A percentile compares a stretch with the other conserved stretches of the same genome.
Conservation (phyloP, 805 yeast genomes). For the Saccharomycopsis malanga region DNA sequence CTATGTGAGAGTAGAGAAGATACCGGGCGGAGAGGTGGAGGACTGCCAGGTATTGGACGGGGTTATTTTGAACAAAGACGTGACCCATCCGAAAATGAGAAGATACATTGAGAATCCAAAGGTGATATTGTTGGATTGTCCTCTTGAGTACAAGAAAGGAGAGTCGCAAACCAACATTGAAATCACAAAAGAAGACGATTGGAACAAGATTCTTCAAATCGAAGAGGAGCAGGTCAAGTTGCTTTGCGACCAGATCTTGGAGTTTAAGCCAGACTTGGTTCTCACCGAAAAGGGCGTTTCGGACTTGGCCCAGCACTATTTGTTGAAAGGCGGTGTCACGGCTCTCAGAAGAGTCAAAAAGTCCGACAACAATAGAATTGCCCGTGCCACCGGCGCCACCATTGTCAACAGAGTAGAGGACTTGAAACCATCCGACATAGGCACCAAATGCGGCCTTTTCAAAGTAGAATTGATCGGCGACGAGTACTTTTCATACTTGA, state of each 20-base stretch:
- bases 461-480: slow-evolving; percentile 95
- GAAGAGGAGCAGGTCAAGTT: slow-evolving; percentile 95
- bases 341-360: slow-evolving; percentile 92
- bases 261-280: slow-evolving; percentile 86
- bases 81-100: slow-evolving; percentile 98
- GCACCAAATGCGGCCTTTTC: slow-evolving; percentile 82
- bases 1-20: slow-evolving; percentile 88
- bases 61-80: slow-evolving; percentile 88
- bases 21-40: slow-evolving; percentile 96
- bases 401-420: slow-evolving; percentile 95
- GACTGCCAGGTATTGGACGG: slow-evolving; percentile 88
- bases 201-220: slow-evolving; percentile 90
- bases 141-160: slow-evolving; percentile 96
- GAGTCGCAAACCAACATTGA: slow-evolving; percentile 98
- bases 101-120: slow-evolving; percentile 85
- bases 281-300: slow-evolving; percentile 98
- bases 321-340: slow-evolving; percentile 87
- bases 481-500: slow-evolving; percentile 85
- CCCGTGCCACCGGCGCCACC: slow-evolving; percentile 96
- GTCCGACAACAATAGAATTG: slow-evolving; percentile 91
- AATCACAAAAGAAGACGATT: slow-evolving; percentile 91
- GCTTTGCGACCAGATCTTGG: slow-evolving; percentile 78
- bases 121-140: slow-evolving; percentile 85
- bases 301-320: slow-evolving; percentile 93
- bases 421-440: slow-evolving; percentile 83